These are phyloP conservation scores for Bathelium albidoporum DNA, from an alignment of 495 filamentous ascomycete species.

Conservation along the genomic window DNA sequence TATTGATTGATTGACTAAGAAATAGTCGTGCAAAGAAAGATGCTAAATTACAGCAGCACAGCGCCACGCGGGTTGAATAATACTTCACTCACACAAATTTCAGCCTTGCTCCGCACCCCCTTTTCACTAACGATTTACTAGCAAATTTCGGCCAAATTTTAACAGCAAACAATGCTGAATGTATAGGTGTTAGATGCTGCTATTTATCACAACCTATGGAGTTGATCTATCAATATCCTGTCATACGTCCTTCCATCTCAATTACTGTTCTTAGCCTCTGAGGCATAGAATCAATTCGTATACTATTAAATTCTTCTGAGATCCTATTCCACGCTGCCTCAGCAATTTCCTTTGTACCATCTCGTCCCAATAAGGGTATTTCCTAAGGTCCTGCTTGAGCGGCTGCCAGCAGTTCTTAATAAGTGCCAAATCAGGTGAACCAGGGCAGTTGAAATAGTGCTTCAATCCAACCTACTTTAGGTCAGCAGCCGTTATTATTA, in stretches of 20 bases:
- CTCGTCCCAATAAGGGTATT: not conserved
- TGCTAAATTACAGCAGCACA: too few relatives aligned
- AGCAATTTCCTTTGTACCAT: not conserved
- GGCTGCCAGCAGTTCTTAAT: not conserved
- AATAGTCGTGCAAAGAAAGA: too few relatives aligned
- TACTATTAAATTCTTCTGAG: not conserved
- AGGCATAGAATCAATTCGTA: not conserved
- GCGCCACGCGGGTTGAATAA: not conserved
- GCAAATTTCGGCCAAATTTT: not conserved
- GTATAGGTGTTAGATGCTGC: too few relatives aligned
- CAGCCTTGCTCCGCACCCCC: too few relatives aligned
- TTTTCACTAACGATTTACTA: too few relatives aligned
- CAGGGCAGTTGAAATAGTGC: not conserved
- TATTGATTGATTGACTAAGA: too few relatives aligned
- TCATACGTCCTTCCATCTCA: too few relatives aligned
- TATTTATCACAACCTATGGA: too few relatives aligned
- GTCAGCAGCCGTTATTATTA: too few relatives aligned
- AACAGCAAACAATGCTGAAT: not conserved
- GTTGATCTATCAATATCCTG: too few relatives aligned
- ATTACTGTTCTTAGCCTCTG: too few relatives aligned
- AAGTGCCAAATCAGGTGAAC: not conserved
- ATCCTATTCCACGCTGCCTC: not conserved
- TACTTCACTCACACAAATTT: not conserved
- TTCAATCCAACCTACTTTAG: not conserved
- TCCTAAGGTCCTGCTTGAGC: not conserved